Percentiles rank a stretch among this genome's conserved stretches.
phyloP scores from a whole-genome alignment of 345 rosid genomes.

The Gynandropsis gynandra region DNA sequence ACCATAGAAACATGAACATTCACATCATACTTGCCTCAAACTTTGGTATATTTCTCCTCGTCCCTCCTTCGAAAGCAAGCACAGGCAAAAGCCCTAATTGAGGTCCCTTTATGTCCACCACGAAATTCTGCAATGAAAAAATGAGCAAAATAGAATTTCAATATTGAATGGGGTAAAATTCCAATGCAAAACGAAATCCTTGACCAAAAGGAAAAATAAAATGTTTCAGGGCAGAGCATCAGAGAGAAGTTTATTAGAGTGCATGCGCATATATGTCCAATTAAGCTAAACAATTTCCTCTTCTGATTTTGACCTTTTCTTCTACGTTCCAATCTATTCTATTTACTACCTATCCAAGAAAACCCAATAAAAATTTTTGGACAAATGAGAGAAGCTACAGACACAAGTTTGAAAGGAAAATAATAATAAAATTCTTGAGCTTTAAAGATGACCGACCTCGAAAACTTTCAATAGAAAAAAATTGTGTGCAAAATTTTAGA shows the following conservation, averaged over 20 bases:
- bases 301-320: not conserved
- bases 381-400: too few species aligned
- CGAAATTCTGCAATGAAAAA: slow-evolving; percentile 45
- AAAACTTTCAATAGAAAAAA: not conserved
- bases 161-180: not conserved
- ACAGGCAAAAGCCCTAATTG: slow-evolving; percentile 59
- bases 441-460: too few species aligned
- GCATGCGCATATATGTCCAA: not conserved
- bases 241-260: too few species aligned
- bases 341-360: slow-evolving; percentile 5
- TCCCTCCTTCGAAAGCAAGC: slow-evolving; percentile 89
- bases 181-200: too few species aligned
- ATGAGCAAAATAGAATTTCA: not conserved
- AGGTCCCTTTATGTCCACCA: slow-evolving; percentile 77
- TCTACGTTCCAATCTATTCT: not conserved
- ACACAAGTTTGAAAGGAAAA: too few species aligned
- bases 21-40: slow-evolving; percentile 39
- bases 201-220: too few species aligned
- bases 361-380: too few species aligned
- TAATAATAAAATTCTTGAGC: not conserved
- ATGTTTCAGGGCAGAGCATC: too few species aligned
- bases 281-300: not conserved
- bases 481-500: not conserved
- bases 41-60: slow-evolving; percentile 70
- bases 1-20: not conserved